A percentile compares a stretch with the other conserved stretches of the same genome.
Conservation (phyloP, 345 rosid species). For the Microcos paniculata region DNA sequence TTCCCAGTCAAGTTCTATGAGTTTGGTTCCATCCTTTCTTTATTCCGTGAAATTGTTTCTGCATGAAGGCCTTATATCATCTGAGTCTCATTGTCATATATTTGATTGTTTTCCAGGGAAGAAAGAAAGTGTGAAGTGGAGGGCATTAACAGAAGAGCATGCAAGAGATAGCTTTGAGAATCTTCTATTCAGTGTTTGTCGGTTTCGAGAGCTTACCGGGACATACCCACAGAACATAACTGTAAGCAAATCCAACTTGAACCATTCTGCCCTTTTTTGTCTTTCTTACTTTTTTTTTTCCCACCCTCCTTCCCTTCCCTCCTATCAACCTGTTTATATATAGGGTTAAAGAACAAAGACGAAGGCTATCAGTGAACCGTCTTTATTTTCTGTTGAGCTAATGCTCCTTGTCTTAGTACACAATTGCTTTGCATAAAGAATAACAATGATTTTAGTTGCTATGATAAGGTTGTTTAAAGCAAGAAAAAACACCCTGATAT, state of each 20-base stretch:
- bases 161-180: constrained; percentile 99
- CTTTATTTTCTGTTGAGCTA: not conserved
- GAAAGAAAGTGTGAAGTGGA: constrained; percentile 62
- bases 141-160: constrained; percentile 94
- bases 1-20: constrained; percentile 5
- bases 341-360: constrained; percentile 1
- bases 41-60: not conserved
- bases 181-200: constrained; percentile 85
- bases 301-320: not conserved
- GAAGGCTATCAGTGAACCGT: not conserved
- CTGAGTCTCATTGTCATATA: not conserved
- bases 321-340: not conserved
- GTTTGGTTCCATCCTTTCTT: not conserved
- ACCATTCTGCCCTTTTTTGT: not conserved
- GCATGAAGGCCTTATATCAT: constrained; percentile 6
- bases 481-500: not conserved
- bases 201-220: constrained; percentile 95
- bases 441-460: not conserved
- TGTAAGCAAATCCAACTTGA: constrained; percentile 41
- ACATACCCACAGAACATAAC: constrained; percentile 83
- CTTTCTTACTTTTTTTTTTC: not conserved
- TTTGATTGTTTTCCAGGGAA: constrained; percentile 51
- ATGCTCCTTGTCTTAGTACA: not conserved
- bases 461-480: not conserved
- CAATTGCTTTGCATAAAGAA: not conserved